Evolutionary conservation across 2,329 filamentous ascomycete genomes (phyloP), one percentile per base, ranked within the genome.

Genomic region (Aspergillus latus): DNA sequence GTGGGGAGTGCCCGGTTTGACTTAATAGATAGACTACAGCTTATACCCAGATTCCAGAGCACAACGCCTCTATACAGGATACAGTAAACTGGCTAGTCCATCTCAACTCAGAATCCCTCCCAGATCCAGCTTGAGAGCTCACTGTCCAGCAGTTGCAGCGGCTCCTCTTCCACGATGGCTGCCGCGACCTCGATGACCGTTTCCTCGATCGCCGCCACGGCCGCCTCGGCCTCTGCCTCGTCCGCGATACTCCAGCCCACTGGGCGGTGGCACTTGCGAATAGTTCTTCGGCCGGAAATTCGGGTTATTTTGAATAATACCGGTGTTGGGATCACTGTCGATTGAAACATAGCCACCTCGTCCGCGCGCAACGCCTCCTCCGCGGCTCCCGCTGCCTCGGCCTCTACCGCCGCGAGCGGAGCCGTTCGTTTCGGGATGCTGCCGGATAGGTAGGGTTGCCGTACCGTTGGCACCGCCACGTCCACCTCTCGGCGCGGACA

Each of bases 221-320:
- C 71, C 64, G 34, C 52, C 49, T 15, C 36, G 34, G 30, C 53
- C 53, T 51, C 53, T 40, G 26, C 74, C 73, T 54, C 70, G 68
- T 42, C 72, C 70, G 50, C 75, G 68, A n/a, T 61, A 63, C 37
- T 76, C 72, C 32, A 80, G 57, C 42, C 57, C 68, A 42, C 74
- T 66, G 4, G 78, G 78, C 10, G 78, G 78, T 5, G 82, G 80
- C 5, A 82, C 80, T 53, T 77, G 77, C 39, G 71, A 71, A 64
- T 82, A 82, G 65, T 74, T 77, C 61, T 82, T 80, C 4, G 82
- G 81, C 29, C 76, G 74, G 72, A 86, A 86, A 49, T 78, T 76
- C 1, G 80, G 81, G 65, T 84, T 85, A 64, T 81, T 78, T 54
- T 75, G 69, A 13, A 84, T 66, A 2, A 86, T 73, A n/a, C 81